These are phyloP conservation scores for Cardamine occulta DNA, from an alignment of 345 rosid species.

Conservation along the genomic window DNA sequence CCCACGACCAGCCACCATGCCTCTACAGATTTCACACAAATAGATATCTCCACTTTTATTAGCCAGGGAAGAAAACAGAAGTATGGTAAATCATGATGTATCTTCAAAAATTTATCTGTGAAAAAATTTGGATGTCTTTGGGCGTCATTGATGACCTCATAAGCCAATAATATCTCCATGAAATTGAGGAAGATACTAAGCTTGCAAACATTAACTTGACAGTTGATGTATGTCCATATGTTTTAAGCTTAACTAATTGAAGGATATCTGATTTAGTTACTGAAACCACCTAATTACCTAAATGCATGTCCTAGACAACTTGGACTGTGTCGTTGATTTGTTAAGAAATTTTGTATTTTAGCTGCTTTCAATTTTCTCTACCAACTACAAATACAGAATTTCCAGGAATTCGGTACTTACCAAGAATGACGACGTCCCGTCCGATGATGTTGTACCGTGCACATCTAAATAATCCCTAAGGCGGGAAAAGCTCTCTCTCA, in stretches of 20 bases:
- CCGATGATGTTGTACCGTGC: conserved; percentile 91
- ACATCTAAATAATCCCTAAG: conserved; percentile 97
- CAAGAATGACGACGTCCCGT: conserved; percentile 95
- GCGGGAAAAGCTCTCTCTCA: conserved; percentile 97
- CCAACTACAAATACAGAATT: conserved; percentile 10
- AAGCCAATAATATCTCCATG: conserved; percentile 13
- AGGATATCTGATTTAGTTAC: conserved; percentile 18
- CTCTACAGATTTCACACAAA: conserved; percentile 62
- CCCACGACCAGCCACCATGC: conserved; percentile 99
- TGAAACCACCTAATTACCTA: conserved; percentile 26
- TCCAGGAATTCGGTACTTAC: conserved; percentile 51
- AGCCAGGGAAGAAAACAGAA: conserved; percentile 10
- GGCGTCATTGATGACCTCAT: not conserved
- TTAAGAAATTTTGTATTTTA: not conserved
- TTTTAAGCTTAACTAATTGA: conserved; percentile 8
- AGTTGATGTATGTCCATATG: conserved; percentile 31
- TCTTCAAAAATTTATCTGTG: conserved; percentile 11
- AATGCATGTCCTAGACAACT: conserved; percentile 7
- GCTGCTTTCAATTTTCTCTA: conserved; percentile 13
- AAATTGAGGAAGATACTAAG: not conserved
- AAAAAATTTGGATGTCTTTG: not conserved
- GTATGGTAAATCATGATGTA: conserved; percentile 4
- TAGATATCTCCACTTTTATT: conserved; percentile 21
- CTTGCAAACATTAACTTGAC: conserved; percentile 18
- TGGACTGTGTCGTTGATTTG: not conserved